These are phyloP conservation scores for Syncephalastrum monosporum DNA, from an alignment of 371 early-diverging fungal genomes.

Conservation along the genomic window DNA sequence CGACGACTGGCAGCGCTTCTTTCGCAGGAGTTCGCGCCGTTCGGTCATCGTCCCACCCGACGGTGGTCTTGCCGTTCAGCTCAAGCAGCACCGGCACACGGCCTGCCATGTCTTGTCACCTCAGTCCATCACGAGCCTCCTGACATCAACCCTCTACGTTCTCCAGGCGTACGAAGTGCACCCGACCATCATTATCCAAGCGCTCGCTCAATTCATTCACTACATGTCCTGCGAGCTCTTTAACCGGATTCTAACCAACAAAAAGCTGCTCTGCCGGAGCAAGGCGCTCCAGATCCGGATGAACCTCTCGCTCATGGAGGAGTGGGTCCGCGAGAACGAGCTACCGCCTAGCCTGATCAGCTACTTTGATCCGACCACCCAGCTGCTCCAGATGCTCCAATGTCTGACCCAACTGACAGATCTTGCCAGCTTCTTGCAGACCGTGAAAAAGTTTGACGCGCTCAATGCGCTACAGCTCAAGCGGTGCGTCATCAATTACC, in stretches of 20 bases:
- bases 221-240: conserved; percentile 74
- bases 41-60: conserved; percentile 22
- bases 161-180: conserved; percentile 63
- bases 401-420: conserved; percentile 66
- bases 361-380: conserved; percentile 65
- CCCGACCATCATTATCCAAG: conserved; percentile 65
- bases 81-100: conserved; percentile 21
- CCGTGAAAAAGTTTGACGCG: conserved; percentile 58
- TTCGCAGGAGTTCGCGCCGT: conserved; percentile 37
- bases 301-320: conserved; percentile 76
- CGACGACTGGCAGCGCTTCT: conserved; percentile 55
- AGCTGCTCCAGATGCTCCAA: conserved; percentile 78
- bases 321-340: conserved; percentile 74
- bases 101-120: conserved; percentile 43
- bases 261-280: conserved; percentile 72
- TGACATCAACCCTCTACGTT: conserved; percentile 57
- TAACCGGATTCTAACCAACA: conserved; percentile 75
- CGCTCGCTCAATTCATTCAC: conserved; percentile 72
- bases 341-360: conserved; percentile 42
- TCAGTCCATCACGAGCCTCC: conserved; percentile 55
- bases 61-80: conserved; percentile 17
- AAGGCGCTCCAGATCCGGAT: conserved; percentile 80
- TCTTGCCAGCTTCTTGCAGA: conserved; percentile 69
- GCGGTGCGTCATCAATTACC: conserved; percentile 69
- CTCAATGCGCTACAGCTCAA: conserved; percentile 72